These are phyloP conservation scores for Huiozyma naganishii DNA, from an alignment of 805 yeast species.

Conservation along the genomic window DNA sequence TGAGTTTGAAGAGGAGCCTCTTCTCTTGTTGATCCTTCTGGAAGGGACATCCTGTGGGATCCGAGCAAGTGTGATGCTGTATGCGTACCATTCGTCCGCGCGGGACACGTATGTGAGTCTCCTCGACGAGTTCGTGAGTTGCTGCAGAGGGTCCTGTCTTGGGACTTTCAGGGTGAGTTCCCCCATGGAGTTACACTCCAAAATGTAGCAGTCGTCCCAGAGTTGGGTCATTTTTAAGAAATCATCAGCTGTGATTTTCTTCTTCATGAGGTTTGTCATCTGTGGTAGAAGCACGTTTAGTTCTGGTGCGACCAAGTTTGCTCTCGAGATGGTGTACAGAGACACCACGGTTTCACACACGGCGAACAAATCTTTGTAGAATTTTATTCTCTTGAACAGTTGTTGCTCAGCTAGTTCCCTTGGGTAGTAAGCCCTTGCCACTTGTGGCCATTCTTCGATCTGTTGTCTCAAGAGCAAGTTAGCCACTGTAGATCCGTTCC, in stretches of 20 bases:
- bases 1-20: not conserved
- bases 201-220: conserved; percentile 21
- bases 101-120: conserved; percentile 15
- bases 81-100: conserved; percentile 16
- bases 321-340: conserved; percentile 17
- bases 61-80: not conserved
- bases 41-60: conserved; percentile 17
- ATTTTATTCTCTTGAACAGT: conserved; percentile 10
- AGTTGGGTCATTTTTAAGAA: conserved; percentile 19
- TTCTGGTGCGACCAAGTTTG: conserved; percentile 10
- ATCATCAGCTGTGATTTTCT: conserved; percentile 16
- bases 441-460: conserved; percentile 17
- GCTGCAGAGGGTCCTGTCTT: conserved; percentile 7
- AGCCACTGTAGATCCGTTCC: conserved; percentile 5
- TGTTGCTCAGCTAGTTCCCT: conserved; percentile 9
- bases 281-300: conserved; percentile 19
- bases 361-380: conserved; percentile 17
- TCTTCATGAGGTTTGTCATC: conserved; percentile 20
- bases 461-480: conserved; percentile 13
- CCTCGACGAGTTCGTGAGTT: conserved; percentile 20
- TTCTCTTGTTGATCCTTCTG: conserved; percentile 15
- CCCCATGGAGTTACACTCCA: conserved; percentile 15
- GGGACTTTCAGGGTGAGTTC: conserved; percentile 19
- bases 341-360: conserved; percentile 22
- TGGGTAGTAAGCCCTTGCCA: conserved; percentile 15